Percentiles rank a stretch among this genome's conserved stretches.
These are phyloP conservation scores for Neocallimastix lanati DNA, from an alignment of 192 early-diverging fungal species.

Conservation along the genomic window DNA sequence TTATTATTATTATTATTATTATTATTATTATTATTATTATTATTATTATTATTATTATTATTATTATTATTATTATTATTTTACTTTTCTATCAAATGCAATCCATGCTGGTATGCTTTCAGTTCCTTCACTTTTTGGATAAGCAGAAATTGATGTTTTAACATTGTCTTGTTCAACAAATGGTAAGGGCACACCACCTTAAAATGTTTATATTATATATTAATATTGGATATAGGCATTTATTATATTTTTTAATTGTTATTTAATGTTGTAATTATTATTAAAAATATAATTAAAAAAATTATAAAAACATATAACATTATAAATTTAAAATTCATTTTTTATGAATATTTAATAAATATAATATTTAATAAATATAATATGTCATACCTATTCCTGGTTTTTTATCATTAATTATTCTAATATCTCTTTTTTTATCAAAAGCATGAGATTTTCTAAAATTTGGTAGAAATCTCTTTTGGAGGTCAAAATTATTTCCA, in stretches of 20 bases:
- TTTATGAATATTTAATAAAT: too few species aligned
- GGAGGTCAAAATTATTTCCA: background rate
- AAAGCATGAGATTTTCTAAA: conserved; percentile 39
- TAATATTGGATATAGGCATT: too few species aligned
- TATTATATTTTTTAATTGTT: too few species aligned
- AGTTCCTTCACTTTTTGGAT: background rate
- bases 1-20: too few species aligned
- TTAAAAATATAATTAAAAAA: too few species aligned
- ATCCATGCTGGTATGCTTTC: conserved; percentile 4
- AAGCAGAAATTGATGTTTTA: conserved; percentile 22
- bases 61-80: too few species aligned
- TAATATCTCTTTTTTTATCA: conserved; percentile 30
- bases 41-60: too few species aligned
- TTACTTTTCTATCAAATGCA: conserved; percentile 1
- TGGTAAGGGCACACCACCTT: conserved; percentile 22
- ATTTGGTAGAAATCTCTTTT: conserved; percentile 8
- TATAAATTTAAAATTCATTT: too few species aligned
- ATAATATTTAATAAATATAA: background rate
- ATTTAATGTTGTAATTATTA: too few species aligned
- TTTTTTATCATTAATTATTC: conserved; percentile 21
- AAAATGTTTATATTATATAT: too few species aligned
- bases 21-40: too few species aligned
- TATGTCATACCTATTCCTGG: conserved; percentile 25
- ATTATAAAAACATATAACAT: too few species aligned
- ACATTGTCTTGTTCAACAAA: conserved; percentile 21